Base-by-base conservation (phyloP, 176 grass and related monocot species). In the Poa annua region DNA sequence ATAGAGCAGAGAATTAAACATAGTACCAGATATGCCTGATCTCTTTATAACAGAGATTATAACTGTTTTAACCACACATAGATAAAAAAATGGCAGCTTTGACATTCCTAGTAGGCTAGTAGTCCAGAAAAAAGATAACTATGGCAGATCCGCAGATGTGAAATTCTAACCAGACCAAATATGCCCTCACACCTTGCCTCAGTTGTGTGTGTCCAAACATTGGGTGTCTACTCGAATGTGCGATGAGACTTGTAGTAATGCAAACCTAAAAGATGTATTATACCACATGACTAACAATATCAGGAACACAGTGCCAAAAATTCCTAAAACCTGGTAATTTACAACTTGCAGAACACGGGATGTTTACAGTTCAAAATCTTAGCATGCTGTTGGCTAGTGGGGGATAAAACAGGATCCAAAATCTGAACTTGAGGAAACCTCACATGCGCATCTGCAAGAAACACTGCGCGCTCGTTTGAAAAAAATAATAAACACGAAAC, bases 21-120 rank as follows among this genome's bases (percentile, higher is more conserved):
- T 15, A 21, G 26, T 34, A 52, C 19, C 53, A 71, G 17, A 54
- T 21, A 52, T 21, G 41, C 15, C 36, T 77, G 32, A 38, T 48
- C 4, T 77, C 62, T 15, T 64, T 21, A 71, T 11, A 53, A 8
- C 66, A 82, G 20, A 78, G 11, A 77, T 73, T n/a, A 56, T 63
- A 48, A 21, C 16, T 47, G 20, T 86, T 73, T 66, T 61, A 11
- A 50, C 2, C 1, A 21, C 20, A 79, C 4, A 41, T 1, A 42
- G n/a, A 83, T 60, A 32, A 42, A 54, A 83, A 44, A 60, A 86
- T 7, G 32, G 3, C 11, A 83, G 57, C 16, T 74, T n/a, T 24
- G 2, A 78, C 49, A 21, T 45, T 62, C 22, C 41, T 77, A 81
- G 21, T 8, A 72, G 52, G n/a, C 42, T 77, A 81, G 29, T 16